Percentiles rank a stretch among this genome's conserved stretches.
Evolutionary conservation across 306 rosid species (phyloP).

Genomic region (Glycine latifolia): DNA sequence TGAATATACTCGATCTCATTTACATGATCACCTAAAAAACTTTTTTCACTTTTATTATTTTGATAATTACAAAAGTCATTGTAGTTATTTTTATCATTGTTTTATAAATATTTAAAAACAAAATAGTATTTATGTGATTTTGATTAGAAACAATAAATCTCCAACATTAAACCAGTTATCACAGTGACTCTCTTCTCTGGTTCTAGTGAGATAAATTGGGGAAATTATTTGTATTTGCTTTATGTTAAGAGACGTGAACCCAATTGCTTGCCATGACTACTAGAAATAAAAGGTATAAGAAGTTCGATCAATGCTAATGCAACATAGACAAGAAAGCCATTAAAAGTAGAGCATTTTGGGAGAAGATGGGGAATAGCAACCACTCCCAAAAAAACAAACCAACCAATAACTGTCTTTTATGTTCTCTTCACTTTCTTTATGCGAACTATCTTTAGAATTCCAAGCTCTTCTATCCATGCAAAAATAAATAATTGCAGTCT

Average conservation of each 20-base stretch:
- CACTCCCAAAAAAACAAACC: constrained; percentile 30
- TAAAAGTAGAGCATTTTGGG: constrained; percentile 65
- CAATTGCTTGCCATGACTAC: not conserved
- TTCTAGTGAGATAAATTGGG: not conserved
- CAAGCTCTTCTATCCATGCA: constrained; percentile 71
- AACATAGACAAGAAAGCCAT: constrained; percentile 49
- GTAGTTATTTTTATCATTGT: too few species aligned
- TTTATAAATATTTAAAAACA: too few species aligned
- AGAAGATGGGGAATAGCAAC: constrained; percentile 56
- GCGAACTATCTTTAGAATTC: constrained; percentile 70
- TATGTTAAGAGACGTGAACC: not conserved
- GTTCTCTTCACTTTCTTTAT: constrained; percentile 56
- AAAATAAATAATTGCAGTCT: constrained; percentile 41
- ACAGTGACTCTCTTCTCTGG: too few species aligned
- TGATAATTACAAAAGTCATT: too few species aligned
- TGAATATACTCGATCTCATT: too few species aligned
- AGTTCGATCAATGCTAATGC: constrained; percentile 9
- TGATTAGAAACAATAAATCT: too few species aligned
- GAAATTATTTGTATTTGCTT: not conserved
- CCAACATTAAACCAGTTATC: too few species aligned
- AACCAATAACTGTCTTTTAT: constrained; percentile 56
- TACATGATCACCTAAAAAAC: too few species aligned
- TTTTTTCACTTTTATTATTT: too few species aligned
- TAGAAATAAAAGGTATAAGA: constrained; percentile 21
- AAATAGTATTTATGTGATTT: too few species aligned